Evolutionary conservation across 2,329 filamentous ascomycete genomes (phyloP).

Genomic region (Colletotrichum sp.): DNA sequence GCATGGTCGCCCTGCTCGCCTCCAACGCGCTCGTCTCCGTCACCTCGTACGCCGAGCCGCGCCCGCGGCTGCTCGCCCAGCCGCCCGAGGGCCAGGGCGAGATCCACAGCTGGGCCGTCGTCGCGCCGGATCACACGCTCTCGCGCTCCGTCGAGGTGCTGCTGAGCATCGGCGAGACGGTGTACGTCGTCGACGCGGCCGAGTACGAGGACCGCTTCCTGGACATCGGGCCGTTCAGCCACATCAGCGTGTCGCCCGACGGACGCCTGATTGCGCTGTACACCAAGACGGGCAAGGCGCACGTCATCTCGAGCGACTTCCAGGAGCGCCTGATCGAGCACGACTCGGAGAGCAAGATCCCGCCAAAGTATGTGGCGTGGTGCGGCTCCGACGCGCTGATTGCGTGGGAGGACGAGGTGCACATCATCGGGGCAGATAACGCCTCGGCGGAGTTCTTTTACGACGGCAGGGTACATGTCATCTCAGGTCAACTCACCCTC

Average conservation of each 20-base stretch:
- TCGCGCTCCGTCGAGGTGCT: slow-evolving; percentile 94
- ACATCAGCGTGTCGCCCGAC: slow-evolving; percentile 90
- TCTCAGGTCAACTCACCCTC: slow-evolving; percentile 68
- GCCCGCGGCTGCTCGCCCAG: slow-evolving; percentile 80
- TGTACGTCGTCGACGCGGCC: slow-evolving; percentile 85
- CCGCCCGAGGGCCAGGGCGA: slow-evolving; percentile 79
- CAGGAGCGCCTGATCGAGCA: slow-evolving; percentile 92
- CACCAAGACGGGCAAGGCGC: slow-evolving; percentile 81
- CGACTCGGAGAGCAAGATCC: slow-evolving; percentile 82
- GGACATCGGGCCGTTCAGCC: slow-evolving; percentile 89
- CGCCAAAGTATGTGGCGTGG: slow-evolving; percentile 90
- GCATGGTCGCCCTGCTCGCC: slow-evolving; percentile 89
- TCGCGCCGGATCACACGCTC: slow-evolving; percentile 85
- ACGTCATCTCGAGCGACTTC: slow-evolving; percentile 95
- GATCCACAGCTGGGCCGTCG: slow-evolving; percentile 87
- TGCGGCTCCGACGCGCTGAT: slow-evolving; percentile 95
- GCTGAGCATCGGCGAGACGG: slow-evolving; percentile 81
- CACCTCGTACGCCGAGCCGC: slow-evolving; percentile 87
- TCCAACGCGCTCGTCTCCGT: slow-evolving; percentile 90
- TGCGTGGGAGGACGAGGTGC: slow-evolving; percentile 97
- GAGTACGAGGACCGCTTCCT: slow-evolving; percentile 92
- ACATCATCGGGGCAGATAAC: slow-evolving; percentile 86
- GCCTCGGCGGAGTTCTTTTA: slow-evolving; percentile 83
- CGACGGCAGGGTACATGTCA: slow-evolving; percentile 86
- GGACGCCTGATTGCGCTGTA: slow-evolving; percentile 89